phyloP scores from a whole-genome alignment of 805 yeast species.

The Metschnikowia bowlesiae region DNA sequence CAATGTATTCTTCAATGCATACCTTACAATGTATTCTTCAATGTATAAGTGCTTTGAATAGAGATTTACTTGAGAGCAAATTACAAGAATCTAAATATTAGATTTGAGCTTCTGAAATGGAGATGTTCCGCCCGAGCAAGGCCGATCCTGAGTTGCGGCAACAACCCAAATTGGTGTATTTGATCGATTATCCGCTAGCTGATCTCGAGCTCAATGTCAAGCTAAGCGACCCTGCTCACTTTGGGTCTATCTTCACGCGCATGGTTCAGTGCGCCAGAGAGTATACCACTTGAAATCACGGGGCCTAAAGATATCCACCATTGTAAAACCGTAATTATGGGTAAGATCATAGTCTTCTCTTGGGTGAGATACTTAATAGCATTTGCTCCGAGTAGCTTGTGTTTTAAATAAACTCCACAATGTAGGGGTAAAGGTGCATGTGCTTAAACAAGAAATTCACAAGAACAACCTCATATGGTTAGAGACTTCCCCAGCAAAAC shows the following conservation, averaged over 20 bases:
- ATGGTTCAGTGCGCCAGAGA: constrained; percentile 12
- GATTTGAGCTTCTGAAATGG: constrained; percentile 21
- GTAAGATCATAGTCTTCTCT: no score
- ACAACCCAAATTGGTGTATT: constrained; percentile 19
- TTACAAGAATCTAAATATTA: no score
- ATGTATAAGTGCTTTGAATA: no score
- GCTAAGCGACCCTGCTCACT: constrained; percentile 10
- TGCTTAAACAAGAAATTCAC: no score
- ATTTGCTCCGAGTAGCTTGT: neutral
- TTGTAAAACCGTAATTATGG: no score
- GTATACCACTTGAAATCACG: constrained; percentile 4
- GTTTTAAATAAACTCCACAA: neutral
- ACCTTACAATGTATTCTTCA: no score
- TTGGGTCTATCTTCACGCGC: constrained; percentile 13
- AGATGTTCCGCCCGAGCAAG: constrained; percentile 25
- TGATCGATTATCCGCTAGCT: constrained; percentile 12
- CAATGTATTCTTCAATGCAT: no score
- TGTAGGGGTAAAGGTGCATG: no score
- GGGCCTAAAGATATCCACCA: neutral
- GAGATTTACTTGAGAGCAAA: no score
- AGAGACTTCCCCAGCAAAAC: no score
- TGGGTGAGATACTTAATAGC: no score
- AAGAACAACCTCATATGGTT: no score
- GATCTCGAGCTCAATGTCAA: constrained; percentile 10
- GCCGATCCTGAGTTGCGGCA: constrained; percentile 32